Evolutionary conservation across 768 basidiomycete genomes (phyloP), one percentile per base, ranked within the genome.

Genomic region (Kwoniella mangroviensis): DNA sequence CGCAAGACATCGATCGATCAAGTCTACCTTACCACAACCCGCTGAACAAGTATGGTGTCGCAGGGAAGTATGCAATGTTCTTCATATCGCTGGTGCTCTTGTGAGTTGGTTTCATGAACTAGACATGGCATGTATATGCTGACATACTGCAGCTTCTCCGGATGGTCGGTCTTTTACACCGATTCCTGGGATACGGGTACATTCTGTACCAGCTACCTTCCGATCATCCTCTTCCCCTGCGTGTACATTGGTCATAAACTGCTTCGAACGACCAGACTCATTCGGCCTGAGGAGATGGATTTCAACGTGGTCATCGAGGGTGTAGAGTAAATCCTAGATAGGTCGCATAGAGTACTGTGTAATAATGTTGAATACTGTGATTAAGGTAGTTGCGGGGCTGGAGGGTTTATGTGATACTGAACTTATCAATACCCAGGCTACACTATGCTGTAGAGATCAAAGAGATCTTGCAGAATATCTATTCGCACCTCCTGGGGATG

Each of bases 191-290:
- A 81, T 26, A 85, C 85, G 3, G 89, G 87, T 24, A 86, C 82
- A n/a, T 94, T 95, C 75, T 86, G 95, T 62, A 93, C 93, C 22
- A 92, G 60, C 81, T 96, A 95, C 81, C 79, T 94, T 51, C 77
- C 71, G 49, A 43, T 65, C 40, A 28, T 64, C 53, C 56, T 72
- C 28, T 74, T 94, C 88, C 92, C 92, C n/a, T 64, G 93, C 61
- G 78, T 95, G 41, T 95, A 92, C 82, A 6, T 86, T 42, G 86
- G 83, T 19, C 87, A 89, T 67, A 88, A 88, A 76, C 67, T 90
- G 45, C 86, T 85, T 78, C 87, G 85, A 63, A 87, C 85, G 76
- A 83, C 84, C 52, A 85, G 56, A 3, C 71, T 85, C 24, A 84
- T 89, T 51, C 80, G 83, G 42, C 73, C 89, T 0, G 77, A 86